Conservation (phyloP, 2,329 filamentous ascomycete species). For the Colletotrichum phormii region DNA sequence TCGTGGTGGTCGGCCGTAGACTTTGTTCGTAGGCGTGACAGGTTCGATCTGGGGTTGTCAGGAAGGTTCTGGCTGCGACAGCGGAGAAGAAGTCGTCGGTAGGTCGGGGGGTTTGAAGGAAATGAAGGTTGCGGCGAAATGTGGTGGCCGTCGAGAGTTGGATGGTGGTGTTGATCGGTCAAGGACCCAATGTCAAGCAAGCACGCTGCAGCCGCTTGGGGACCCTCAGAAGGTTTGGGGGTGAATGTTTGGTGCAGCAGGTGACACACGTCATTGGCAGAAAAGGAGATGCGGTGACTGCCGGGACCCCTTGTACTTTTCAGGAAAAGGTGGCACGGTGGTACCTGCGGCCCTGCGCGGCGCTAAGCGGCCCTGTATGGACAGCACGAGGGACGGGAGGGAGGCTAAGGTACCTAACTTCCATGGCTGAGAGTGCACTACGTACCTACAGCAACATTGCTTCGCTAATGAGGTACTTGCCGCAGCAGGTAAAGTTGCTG, state of each 20-base stretch:
- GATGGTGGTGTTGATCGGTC: conserved; percentile 33
- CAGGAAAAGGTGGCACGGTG: conserved; percentile 33
- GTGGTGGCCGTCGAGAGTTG: conserved; percentile 8
- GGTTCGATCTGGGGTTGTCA: neutral
- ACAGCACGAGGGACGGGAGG: neutral
- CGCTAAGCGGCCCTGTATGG: conserved; percentile 30
- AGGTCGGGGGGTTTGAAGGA: neutral
- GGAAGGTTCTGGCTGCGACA: neutral
- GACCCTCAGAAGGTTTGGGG: conserved; percentile 36
- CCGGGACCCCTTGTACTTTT: conserved; percentile 36
- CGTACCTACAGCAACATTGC: neutral
- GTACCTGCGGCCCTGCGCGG: conserved; percentile 36
- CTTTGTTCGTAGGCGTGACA: neutral
- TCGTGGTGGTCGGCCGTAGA: neutral
- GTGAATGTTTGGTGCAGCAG: conserved; percentile 35
- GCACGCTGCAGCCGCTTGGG: conserved; percentile 30
- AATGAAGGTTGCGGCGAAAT: conserved; percentile 1
- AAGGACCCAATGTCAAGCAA: neutral
- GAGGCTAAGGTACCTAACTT: neutral
- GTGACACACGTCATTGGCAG: conserved; percentile 38
- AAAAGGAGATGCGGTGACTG: conserved; percentile 37
- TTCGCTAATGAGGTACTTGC: neutral
- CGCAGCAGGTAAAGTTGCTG: neutral
- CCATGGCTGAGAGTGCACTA: no score
- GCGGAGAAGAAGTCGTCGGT: neutral